Evolutionary conservation across 768 basidiomycete species (phyloP).

Genomic region (Mycena chlorophos): DNA sequence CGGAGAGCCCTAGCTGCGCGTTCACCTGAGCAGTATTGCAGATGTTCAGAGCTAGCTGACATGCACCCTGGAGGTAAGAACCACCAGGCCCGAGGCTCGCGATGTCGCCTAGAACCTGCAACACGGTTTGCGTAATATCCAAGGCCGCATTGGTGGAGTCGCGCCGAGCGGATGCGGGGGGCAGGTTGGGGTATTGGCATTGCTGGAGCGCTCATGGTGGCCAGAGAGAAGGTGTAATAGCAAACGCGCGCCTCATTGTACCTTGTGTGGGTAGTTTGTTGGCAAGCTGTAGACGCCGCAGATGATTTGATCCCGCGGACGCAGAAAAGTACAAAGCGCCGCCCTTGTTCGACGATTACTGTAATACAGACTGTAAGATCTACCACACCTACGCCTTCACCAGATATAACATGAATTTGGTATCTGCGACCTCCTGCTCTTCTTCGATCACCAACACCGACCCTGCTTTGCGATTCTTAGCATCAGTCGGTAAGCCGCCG

Average conservation of each 20-base stretch:
- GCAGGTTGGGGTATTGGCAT: not conserved
- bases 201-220: not conserved
- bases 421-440: conserved; percentile 83
- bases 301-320: not conserved
- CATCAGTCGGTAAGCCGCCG: conserved; percentile 66
- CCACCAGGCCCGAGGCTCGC: conserved; percentile 19
- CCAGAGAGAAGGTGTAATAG: not conserved
- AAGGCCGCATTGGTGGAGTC: conserved; percentile 9
- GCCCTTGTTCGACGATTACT: too few relatives aligned
- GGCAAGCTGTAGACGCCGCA: not conserved
- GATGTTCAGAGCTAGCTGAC: conserved; percentile 20
- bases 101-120: conserved; percentile 22
- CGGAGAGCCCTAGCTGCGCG: too few relatives aligned
- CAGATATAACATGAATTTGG: conserved; percentile 72
- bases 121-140: conserved; percentile 23
- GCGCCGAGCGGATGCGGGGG: not conserved
- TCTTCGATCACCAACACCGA: conserved; percentile 70
- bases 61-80: conserved; percentile 27
- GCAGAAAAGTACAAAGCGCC: too few relatives aligned
- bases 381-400: conserved; percentile 58
- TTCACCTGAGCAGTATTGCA: conserved; percentile 25
- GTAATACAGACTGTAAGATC: conserved; percentile 15
- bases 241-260: not conserved
- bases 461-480: conserved; percentile 50
- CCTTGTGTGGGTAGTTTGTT: not conserved